Base-by-base conservation (phyloP, 2,329 filamentous ascomycete genomes). In the Huntiella moniliformis region DNA sequence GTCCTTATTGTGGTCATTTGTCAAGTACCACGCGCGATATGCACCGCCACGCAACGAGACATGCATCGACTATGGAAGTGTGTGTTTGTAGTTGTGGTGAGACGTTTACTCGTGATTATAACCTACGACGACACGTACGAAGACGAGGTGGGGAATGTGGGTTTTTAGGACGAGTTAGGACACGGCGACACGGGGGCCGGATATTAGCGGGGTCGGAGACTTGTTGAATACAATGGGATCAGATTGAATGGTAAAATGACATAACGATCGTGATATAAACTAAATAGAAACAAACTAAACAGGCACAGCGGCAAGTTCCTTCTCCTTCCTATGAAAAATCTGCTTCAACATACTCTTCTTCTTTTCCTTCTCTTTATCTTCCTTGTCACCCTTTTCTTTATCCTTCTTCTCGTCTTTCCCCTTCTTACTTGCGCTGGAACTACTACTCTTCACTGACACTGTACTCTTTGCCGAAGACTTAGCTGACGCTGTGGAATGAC, bases 311-410 rank as follows among this genome's bases (percentile, higher is more conserved):
- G 43, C n/a, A 39, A 45, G 45, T 13, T 45, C 38, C 1, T 43
- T 62, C 57, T 69, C 70, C 59, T 70, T 73, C 59, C 63, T 68
- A 62, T 69, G 71, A 55, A 77, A 75, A 48, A 76, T 52, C 2
- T 64, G 59, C 61, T 74, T 75, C 51, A 77, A 64, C 70, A 75
- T 71, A 54, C 67, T 74, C 36, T 55, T 59, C 44, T 57, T 56
- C 53, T 63, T 66, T 50, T 62, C 61, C 52, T 68, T 63, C 39
- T 41, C 37, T 15, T 17, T 18, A 7, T 11, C 37, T 5, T 17
- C 15, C 15, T 15, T 15, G 56, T 67, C 50, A 4, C 45, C 38
- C 62, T 54, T 51, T 62, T 57, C 52, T 52, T 44, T 57, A 52
- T 50, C 55, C 47, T 52, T 44, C 36, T 44, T 44, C 7, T 44